Percentiles rank a stretch among this genome's conserved stretches.
Conservation (phyloP, 2,329 filamentous ascomycete species). For the Botrytis fabae region DNA sequence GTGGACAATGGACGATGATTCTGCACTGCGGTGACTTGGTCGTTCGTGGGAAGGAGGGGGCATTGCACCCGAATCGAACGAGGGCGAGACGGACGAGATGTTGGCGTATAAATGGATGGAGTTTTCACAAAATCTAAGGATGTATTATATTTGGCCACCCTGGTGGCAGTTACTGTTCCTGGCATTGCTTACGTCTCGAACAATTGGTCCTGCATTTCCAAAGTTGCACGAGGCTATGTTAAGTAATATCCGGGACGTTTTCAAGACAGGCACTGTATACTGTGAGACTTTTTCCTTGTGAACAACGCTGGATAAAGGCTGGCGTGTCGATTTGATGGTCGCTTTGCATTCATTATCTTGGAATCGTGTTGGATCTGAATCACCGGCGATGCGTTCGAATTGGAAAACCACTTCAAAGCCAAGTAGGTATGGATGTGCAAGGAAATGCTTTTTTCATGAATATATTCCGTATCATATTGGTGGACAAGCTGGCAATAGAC, state of each 20-base stretch:
- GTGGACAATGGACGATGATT: not conserved
- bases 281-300: not conserved
- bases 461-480: not conserved
- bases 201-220: conserved; percentile 4
- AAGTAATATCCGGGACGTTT: conserved; percentile 15
- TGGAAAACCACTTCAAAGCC: not conserved
- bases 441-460: not conserved
- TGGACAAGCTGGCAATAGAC: not conserved
- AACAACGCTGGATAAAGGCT: not conserved
- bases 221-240: not conserved
- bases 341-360: not conserved
- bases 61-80: not conserved
- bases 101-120: conserved; percentile 19
- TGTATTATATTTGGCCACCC: conserved; percentile 23
- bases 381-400: not conserved
- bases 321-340: no score
- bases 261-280: not conserved
- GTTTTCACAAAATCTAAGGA: conserved; percentile 22
- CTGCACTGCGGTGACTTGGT: not conserved
- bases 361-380: not conserved
- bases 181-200: conserved; percentile 4
- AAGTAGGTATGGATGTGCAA: not conserved
- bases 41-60: not conserved
- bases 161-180: conserved; percentile 12
- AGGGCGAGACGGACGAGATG: not conserved